phyloP scores from a whole-genome alignment of 495 filamentous ascomycete genomes.

The Penicillium pulvis region DNA sequence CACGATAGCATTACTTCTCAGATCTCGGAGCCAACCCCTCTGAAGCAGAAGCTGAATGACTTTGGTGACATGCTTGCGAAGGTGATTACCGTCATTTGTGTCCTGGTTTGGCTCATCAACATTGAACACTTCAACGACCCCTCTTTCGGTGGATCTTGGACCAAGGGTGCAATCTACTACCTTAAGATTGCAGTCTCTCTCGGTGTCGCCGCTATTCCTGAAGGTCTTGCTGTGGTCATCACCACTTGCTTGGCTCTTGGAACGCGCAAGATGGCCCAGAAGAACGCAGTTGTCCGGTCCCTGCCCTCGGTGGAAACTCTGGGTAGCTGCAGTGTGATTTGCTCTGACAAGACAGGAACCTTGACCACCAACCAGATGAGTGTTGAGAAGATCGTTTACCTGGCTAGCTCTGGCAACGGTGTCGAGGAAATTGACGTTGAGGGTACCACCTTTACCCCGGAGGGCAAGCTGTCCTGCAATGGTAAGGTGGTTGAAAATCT shows the following conservation, averaged over 20 bases:
- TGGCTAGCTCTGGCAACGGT: conserved; percentile 69
- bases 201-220: conserved; percentile 96
- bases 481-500: conserved; percentile 71
- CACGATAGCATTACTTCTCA: conserved; percentile 98
- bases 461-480: conserved; percentile 66
- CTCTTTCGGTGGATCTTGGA: conserved; percentile 81
- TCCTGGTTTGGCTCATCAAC: conserved; percentile 98
- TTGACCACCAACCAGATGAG: conserved; percentile 99
- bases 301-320: conserved; percentile 96
- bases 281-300: conserved; percentile 95
- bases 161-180: conserved; percentile 99
- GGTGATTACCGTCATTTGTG: conserved; percentile 95
- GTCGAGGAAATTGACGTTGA: conserved; percentile 90
- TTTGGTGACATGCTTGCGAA: conserved; percentile 97
- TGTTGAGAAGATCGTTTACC: conserved; percentile 86
- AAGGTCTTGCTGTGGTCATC: conserved; percentile 96
- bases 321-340: conserved; percentile 98
- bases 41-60: conserved; percentile 98
- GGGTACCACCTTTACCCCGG: conserved; percentile 90
- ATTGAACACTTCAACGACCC: conserved; percentile 95
- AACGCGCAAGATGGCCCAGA: conserved; percentile 96
- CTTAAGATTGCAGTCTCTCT: conserved; percentile 99
- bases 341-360: conserved; percentile 99
- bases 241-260: conserved; percentile 95
- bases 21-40: conserved; percentile 93